A percentile compares a stretch with the other conserved stretches of the same genome.
phyloP scores from a whole-genome alignment of 345 rosid species.

The Sonneratia alba region DNA sequence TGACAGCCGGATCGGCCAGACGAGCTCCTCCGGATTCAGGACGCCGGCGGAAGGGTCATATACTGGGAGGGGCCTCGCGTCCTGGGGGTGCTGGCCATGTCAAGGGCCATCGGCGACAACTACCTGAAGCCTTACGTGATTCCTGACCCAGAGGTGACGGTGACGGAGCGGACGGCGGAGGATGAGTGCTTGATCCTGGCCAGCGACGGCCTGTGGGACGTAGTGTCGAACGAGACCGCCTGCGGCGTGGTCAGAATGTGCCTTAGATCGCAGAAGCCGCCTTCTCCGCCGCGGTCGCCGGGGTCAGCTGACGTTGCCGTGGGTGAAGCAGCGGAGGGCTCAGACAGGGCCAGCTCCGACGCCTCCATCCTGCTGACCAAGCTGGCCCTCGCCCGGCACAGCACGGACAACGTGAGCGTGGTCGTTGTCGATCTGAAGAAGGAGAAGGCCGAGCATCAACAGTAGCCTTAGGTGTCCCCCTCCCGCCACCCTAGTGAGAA shows the following conservation, averaged over 20 bases:
- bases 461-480: background rate
- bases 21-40: conserved; percentile 56
- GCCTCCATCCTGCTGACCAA: conserved; percentile 75
- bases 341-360: conserved; percentile 61
- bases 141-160: conserved; percentile 55
- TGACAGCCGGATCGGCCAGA: conserved; percentile 83
- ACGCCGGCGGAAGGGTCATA: conserved; percentile 76
- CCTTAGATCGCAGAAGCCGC: conserved; percentile 26
- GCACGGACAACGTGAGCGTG: conserved; percentile 76
- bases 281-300: conserved; percentile 14
- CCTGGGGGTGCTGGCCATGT: conserved; percentile 66
- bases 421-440: conserved; percentile 72
- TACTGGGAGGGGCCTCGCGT: conserved; percentile 79
- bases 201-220: conserved; percentile 79
- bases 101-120: conserved; percentile 62
- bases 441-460: conserved; percentile 8
- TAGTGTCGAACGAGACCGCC: conserved; percentile 52
- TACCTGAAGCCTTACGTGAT: conserved; percentile 62
- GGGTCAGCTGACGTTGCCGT: conserved; percentile 15
- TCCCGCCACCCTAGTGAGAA: background rate
- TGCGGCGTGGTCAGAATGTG: conserved; percentile 54
- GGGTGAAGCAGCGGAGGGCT: conserved; percentile 17
- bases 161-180: conserved; percentile 34
- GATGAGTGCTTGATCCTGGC: conserved; percentile 63
- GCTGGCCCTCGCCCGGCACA: conserved; percentile 67